Percentiles rank a stretch among this genome's conserved stretches.
Evolutionary conservation across 208 protist genomes (phyloP).

Genomic region (Zelonia costaricensis): DNA sequence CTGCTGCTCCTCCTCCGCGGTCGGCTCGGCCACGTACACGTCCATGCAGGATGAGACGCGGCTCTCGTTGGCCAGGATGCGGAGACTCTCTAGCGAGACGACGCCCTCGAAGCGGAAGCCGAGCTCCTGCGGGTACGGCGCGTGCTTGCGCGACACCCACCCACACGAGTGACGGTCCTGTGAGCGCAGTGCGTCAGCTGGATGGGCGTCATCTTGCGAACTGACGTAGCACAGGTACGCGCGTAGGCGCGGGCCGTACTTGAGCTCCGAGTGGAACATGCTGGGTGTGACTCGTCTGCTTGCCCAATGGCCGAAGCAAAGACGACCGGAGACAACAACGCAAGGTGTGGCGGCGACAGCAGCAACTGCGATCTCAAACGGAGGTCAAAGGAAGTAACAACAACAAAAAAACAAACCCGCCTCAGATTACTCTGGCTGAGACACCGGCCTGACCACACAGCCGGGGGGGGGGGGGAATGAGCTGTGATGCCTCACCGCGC

Average conservation of each 20-base stretch:
- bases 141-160: conserved; percentile 87
- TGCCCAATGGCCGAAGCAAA: neutral
- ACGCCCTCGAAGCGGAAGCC: conserved; percentile 88
- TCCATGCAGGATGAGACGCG: conserved; percentile 88
- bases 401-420: no score
- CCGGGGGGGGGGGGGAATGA: no score
- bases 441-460: no score
- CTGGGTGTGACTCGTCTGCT: neutral
- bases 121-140: conserved; percentile 88
- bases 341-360: no score
- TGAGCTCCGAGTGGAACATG: conserved; percentile 51
- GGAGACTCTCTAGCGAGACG: conserved; percentile 67
- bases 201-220: conserved; percentile 75
- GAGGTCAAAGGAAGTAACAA: no score
- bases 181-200: conserved; percentile 45
- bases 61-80: conserved; percentile 80
- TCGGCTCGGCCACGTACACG: conserved; percentile 67
- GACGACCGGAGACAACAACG: neutral
- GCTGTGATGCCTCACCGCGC: no score
- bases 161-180: conserved; percentile 62
- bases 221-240: conserved; percentile 78
- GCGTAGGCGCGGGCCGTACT: conserved; percentile 69
- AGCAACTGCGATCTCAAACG: no score
- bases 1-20: conserved; percentile 46
- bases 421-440: no score